Percentiles rank a stretch among this genome's conserved stretches.
phyloP scores from a whole-genome alignment of 2,329 filamentous ascomycete genomes.

The Sarocladiaceae sp. region DNA sequence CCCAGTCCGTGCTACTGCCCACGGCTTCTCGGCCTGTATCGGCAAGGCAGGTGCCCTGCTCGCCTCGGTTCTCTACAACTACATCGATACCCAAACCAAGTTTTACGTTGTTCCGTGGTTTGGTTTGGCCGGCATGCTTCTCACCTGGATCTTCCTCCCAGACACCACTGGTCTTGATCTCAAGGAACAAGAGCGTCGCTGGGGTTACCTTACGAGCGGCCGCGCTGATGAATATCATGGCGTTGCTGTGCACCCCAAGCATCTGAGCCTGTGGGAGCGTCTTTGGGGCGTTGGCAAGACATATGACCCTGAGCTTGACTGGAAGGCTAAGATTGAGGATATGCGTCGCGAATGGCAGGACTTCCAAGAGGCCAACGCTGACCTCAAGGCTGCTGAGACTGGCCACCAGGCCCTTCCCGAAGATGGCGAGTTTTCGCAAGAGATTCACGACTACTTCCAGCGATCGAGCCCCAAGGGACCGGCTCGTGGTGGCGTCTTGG shows the following conservation, averaged over 20 bases:
- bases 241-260: constrained; percentile 83
- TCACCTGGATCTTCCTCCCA: constrained; percentile 85
- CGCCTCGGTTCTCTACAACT: constrained; percentile 89
- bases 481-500: constrained; percentile 15
- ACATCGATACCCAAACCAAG: constrained; percentile 78
- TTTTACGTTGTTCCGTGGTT: constrained; percentile 97
- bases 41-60: constrained; percentile 87
- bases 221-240: constrained; percentile 83
- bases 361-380: constrained; percentile 37
- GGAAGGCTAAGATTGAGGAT: constrained; percentile 78
- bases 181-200: constrained; percentile 94
- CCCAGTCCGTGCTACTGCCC: constrained; percentile 85
- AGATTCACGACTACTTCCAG: constrained; percentile 53
- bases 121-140: constrained; percentile 77
- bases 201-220: constrained; percentile 79
- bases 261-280: constrained; percentile 86
- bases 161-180: constrained; percentile 95
- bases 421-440: constrained; percentile 46
- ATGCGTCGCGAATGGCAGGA: constrained; percentile 64
- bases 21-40: constrained; percentile 88
- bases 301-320: constrained; percentile 81
- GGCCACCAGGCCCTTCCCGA: constrained; percentile 27
- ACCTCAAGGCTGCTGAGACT: constrained; percentile 29
- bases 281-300: constrained; percentile 71
- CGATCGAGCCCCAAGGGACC: constrained; percentile 28